A percentile compares a stretch with the other conserved stretches of the same genome.
These are phyloP conservation scores for Salvia splendens DNA, from an alignment of 257 asterid species.

Conservation along the genomic window DNA sequence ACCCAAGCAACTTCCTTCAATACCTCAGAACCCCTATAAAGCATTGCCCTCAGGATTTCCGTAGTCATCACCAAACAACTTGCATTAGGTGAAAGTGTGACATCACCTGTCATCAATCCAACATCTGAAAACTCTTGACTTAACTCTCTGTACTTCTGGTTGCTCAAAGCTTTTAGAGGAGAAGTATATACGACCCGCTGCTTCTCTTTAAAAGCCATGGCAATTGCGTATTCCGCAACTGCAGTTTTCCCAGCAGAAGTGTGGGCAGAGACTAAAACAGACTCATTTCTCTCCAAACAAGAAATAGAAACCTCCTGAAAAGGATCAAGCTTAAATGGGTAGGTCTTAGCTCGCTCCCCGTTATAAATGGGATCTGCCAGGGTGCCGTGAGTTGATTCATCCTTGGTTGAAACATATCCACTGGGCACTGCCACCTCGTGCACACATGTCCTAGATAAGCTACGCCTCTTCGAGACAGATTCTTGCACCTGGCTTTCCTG, in stretches of 20 bases:
- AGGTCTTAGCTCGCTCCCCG: constrained; percentile 75
- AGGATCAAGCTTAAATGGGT: constrained; percentile 81
- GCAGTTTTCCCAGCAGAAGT: constrained; percentile 99
- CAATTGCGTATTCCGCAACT: constrained; percentile 95
- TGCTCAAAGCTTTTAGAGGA: constrained; percentile 87
- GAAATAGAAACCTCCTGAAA: constrained; percentile 89
- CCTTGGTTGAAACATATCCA: constrained; percentile 53
- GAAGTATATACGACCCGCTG: constrained; percentile 95
- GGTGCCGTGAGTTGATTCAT: constrained; percentile 72
- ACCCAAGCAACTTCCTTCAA: constrained; percentile 99
- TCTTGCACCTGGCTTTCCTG: constrained; percentile 41
- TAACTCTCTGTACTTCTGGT: constrained; percentile 93
- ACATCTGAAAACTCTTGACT: constrained; percentile 93
- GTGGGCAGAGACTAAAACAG: constrained; percentile 91
- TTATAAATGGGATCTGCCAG: constrained; percentile 69
- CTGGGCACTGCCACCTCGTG: constrained; percentile 96
- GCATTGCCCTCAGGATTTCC: constrained; percentile 93
- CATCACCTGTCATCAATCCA: constrained; percentile 97
- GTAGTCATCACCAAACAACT: constrained; percentile 99
- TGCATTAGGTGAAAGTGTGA: constrained; percentile 85
- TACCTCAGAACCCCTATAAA: constrained; percentile 96
- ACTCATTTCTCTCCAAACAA: constrained; percentile 88
- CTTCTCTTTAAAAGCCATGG: constrained; percentile 88
- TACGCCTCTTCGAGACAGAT: constrained; percentile 54
- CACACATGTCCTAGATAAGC: constrained; percentile 65